Conservation (phyloP, 2,329 filamentous ascomycete genomes). For the Diaporthe caulivora region DNA sequence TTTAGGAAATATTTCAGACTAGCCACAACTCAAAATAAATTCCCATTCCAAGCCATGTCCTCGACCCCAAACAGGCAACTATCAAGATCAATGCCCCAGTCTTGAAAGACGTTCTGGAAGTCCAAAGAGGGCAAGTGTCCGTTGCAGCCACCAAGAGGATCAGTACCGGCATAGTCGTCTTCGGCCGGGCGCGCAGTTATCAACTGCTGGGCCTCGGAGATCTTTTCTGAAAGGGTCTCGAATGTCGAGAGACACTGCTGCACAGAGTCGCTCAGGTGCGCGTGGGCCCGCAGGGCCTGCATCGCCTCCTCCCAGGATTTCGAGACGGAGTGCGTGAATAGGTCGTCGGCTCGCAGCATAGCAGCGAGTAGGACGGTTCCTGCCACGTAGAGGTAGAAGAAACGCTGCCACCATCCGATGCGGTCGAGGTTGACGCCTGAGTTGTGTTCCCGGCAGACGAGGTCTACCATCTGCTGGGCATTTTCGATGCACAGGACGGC, state of each 20-base stretch:
- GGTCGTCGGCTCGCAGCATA: slow-evolving; percentile 42
- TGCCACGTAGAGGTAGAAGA: slow-evolving; percentile 42
- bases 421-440: slow-evolving; percentile 9
- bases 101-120: slow-evolving; percentile 16
- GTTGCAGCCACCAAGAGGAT: background rate
- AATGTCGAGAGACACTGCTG: slow-evolving; percentile 40
- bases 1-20: background rate
- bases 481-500: slow-evolving; percentile 23
- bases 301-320: slow-evolving; percentile 44
- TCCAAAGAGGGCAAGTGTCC: background rate
- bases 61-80: background rate
- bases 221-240: slow-evolving; percentile 21
- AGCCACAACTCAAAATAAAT: background rate
- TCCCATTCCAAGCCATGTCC: background rate
- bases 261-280: slow-evolving; percentile 42
- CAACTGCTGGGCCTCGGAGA: slow-evolving; percentile 32
- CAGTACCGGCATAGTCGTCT: background rate
- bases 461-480: slow-evolving; percentile 3
- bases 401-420: slow-evolving; percentile 41
- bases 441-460: background rate
- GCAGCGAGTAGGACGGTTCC: slow-evolving; percentile 40
- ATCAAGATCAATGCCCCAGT: slow-evolving; percentile 21
- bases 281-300: slow-evolving; percentile 42
- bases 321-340: slow-evolving; percentile 45
- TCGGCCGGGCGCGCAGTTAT: background rate